Conservation (phyloP, 31 red algal genomes). For the Porphyra umbilicalis region DNA sequence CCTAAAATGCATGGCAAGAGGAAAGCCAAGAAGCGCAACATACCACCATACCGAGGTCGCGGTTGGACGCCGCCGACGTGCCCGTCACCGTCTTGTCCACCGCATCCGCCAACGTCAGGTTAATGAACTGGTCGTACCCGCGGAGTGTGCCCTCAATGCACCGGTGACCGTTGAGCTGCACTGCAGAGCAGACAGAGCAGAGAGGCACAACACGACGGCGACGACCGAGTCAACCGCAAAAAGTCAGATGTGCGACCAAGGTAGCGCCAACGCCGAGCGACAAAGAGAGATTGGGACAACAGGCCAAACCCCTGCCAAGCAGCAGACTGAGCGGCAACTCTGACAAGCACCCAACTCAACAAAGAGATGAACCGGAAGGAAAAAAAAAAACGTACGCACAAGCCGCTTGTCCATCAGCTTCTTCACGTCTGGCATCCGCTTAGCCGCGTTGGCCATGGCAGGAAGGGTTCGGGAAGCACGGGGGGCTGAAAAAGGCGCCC, state of each 20-base stretch:
- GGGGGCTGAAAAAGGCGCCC: too few relatives aligned
- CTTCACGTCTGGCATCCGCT: conserved; percentile 67
- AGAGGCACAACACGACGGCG: neutral
- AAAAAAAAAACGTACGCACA: conserved; percentile 31
- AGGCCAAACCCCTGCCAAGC: too few relatives aligned
- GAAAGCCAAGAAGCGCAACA: neutral
- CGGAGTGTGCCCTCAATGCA: conserved; percentile 61
- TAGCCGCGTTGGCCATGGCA: conserved; percentile 25
- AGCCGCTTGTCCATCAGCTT: conserved; percentile 61
- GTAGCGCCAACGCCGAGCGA: too few relatives aligned
- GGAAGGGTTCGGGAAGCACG: too few relatives aligned
- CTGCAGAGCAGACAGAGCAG: neutral
- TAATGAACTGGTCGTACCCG: conserved; percentile 94
- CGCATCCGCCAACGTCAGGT: conserved; percentile 73
- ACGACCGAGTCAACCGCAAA: neutral
- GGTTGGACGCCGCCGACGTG: conserved; percentile 1
- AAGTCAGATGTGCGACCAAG: too few relatives aligned
- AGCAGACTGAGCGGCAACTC: too few relatives aligned
- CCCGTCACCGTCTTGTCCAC: conserved; percentile 43
- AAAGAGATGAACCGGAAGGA: neutral
- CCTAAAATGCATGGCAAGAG: neutral
- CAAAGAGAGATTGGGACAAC: too few relatives aligned
- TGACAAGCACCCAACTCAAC: neutral
- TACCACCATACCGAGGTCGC: conserved; percentile 7
- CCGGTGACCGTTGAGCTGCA: conserved; percentile 74